These are phyloP conservation scores for Colletotrichum somersetense DNA, from an alignment of 2,329 filamentous ascomycete genomes.

Conservation along the genomic window DNA sequence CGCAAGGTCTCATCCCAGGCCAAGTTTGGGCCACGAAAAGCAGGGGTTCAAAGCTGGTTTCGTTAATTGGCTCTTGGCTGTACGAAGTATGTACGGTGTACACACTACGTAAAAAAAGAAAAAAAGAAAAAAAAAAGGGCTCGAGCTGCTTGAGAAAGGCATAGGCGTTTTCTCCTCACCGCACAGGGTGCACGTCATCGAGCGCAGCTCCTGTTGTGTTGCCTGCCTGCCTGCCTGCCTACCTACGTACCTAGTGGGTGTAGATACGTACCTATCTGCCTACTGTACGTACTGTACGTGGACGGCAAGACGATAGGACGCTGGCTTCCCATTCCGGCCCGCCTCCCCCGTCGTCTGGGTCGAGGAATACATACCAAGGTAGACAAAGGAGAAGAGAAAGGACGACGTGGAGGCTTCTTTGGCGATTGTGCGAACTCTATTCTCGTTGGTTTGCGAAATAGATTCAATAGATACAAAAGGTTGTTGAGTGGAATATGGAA, in stretches of 20 bases:
- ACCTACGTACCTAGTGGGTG: too few species aligned
- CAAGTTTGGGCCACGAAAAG: conserved; percentile 11
- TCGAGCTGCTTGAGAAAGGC: background rate
- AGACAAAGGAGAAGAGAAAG: background rate
- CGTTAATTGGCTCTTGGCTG: conserved; percentile 11
- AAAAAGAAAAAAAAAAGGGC: background rate
- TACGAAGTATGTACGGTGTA: background rate
- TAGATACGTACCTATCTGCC: too few species aligned
- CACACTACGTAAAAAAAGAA: background rate
- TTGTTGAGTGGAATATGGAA: conserved; percentile 18
- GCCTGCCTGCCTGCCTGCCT: too few species aligned
- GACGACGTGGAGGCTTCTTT: background rate
- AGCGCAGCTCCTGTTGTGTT: too few species aligned
- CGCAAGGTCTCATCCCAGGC: background rate
- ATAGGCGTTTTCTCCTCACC: background rate
- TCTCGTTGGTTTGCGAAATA: background rate
- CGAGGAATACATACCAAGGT: background rate
- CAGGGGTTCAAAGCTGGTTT: conserved; percentile 31
- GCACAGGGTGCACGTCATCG: conserved; percentile 9
- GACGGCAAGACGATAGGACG: background rate
- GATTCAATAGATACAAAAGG: background rate
- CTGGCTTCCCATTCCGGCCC: conserved; percentile 15
- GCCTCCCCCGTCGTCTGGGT: background rate
- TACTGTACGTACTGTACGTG: too few species aligned
- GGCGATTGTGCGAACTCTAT: background rate